Conservation (phyloP, 768 basidiomycete genomes). For the Termitomyces sp. region DNA sequence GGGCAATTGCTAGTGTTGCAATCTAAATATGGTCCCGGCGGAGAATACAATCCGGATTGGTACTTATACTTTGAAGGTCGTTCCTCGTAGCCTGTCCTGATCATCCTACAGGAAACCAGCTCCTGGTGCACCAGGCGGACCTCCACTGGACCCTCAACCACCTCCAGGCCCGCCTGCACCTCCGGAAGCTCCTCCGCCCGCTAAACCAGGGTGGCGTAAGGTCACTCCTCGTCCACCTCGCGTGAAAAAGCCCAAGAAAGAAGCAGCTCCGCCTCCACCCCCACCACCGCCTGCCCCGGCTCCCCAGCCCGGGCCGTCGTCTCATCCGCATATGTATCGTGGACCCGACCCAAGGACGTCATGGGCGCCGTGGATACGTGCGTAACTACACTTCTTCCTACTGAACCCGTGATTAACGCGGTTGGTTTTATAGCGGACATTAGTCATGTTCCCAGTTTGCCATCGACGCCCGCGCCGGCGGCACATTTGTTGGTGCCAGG, state of each 20-base stretch:
- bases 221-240: constrained; percentile 32
- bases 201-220: constrained; percentile 60
- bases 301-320: constrained; percentile 13
- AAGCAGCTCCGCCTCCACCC: constrained; percentile 28
- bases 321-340: constrained; percentile 6
- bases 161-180: constrained; percentile 25
- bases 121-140: constrained; percentile 35
- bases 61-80: constrained; percentile 16
- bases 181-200: constrained; percentile 32
- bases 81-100: background rate
- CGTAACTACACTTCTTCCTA: constrained; percentile 21
- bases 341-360: constrained; percentile 40
- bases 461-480: constrained; percentile 38
- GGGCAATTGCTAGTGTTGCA: constrained; percentile 65
- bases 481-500: constrained; percentile 59
- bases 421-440: constrained; percentile 47
- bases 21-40: constrained; percentile 78
- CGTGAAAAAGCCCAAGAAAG: constrained; percentile 42
- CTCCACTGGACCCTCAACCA: constrained; percentile 29
- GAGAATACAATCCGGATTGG: constrained; percentile 85
- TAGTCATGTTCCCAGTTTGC: constrained; percentile 50
- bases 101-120: constrained; percentile 35
- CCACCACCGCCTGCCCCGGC: constrained; percentile 14
- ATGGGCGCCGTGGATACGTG: constrained; percentile 68
- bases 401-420: constrained; percentile 4